These are phyloP conservation scores for Thamnidium elegans DNA, from an alignment of 192 early-diverging fungal species.

Conservation along the genomic window DNA sequence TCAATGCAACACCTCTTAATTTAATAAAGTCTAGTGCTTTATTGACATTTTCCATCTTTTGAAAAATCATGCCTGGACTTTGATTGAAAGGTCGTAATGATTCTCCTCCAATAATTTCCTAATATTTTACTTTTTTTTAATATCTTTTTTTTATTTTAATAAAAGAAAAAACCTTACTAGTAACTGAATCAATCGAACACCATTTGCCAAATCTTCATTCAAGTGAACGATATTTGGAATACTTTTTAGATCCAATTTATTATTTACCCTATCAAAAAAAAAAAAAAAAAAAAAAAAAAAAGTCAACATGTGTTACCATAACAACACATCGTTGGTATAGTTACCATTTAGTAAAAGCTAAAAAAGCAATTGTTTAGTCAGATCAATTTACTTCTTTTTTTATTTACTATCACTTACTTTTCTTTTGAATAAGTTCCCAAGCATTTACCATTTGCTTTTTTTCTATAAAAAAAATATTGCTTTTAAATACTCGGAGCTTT, in stretches of 20 bases:
- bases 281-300: too few species aligned
- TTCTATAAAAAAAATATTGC: not conserved
- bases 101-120: constrained; percentile 94
- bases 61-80: constrained; percentile 87
- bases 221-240: constrained; percentile 44
- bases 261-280: constrained; percentile 72
- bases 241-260: constrained; percentile 57
- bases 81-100: constrained; percentile 84
- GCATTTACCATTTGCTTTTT: constrained; percentile 65
- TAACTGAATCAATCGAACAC: constrained; percentile 57
- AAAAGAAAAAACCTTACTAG: constrained; percentile 45
- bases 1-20: constrained; percentile 77
- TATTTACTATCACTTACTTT: constrained; percentile 62
- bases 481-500: not conserved
- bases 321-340: not conserved
- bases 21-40: constrained; percentile 92
- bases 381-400: not conserved
- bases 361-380: not conserved
- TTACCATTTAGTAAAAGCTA: constrained; percentile 85
- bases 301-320: not conserved
- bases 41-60: constrained; percentile 94
- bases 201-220: constrained; percentile 44
- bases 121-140: constrained; percentile 22
- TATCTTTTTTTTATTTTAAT: constrained; percentile 32
- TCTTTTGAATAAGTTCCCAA: constrained; percentile 92